Evolutionary conservation across 257 asterid genomes (phyloP).

Genomic region (Primulina huaijiensis): DNA sequence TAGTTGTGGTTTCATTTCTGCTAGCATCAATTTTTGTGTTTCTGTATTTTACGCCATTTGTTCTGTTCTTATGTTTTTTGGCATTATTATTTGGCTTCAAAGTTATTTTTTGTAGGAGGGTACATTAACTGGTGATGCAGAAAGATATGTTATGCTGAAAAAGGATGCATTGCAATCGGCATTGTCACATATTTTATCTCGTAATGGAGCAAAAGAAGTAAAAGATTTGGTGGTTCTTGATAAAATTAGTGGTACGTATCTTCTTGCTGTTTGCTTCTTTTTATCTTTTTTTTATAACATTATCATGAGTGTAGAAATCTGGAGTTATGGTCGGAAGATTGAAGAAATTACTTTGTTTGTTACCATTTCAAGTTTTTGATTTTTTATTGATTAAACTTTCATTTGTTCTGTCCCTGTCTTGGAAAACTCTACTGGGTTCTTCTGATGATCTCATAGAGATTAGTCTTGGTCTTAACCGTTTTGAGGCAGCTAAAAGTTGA

Average conservation of each 20-base stretch:
- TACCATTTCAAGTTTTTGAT: background rate
- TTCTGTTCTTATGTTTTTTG: constrained; percentile 17
- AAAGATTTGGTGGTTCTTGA: constrained; percentile 60
- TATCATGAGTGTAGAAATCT: background rate
- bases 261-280: constrained; percentile 7
- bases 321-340: background rate
- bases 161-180: constrained; percentile 60
- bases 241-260: constrained; percentile 47
- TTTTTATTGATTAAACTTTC: background rate
- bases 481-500: background rate
- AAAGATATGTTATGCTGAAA: constrained; percentile 57
- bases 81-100: background rate
- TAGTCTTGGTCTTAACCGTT: too few relatives aligned
- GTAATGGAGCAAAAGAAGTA: constrained; percentile 50
- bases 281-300: background rate
- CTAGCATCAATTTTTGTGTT: background rate
- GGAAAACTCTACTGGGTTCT: background rate
- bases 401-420: background rate
- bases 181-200: constrained; percentile 46
- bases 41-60: constrained; percentile 4
- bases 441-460: too few relatives aligned
- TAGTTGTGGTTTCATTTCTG: constrained; percentile 4
- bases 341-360: constrained; percentile 1
- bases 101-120: constrained; percentile 41
- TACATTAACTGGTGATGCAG: constrained; percentile 77